Conservation (phyloP, 768 basidiomycete genomes). For the Lactarius akahatsu region DNA sequence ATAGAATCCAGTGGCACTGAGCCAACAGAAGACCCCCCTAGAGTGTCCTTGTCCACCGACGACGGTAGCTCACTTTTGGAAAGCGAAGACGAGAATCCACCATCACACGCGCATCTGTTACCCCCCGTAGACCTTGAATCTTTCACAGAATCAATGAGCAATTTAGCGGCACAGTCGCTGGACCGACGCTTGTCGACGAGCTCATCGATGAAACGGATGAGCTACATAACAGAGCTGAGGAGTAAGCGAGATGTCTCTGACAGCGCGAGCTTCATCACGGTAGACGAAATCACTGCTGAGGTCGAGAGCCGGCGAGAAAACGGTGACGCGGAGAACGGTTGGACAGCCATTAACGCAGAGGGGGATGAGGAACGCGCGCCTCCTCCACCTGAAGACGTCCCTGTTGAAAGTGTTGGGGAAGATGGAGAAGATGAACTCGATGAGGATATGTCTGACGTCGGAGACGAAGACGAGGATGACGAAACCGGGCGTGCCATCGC, state of each 20-base stretch:
- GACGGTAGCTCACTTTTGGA: conserved; percentile 68
- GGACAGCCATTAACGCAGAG: conserved; percentile 66
- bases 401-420: conserved; percentile 47
- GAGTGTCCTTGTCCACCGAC: conserved; percentile 73
- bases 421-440: conserved; percentile 45
- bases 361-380: conserved; percentile 40
- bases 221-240: conserved; percentile 77
- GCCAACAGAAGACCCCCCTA: conserved; percentile 52
- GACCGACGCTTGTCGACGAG: conserved; percentile 44
- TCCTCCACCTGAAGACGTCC: conserved; percentile 35
- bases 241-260: conserved; percentile 84
- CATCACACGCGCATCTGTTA: conserved; percentile 55
- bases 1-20: conserved; percentile 28
- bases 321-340: conserved; percentile 55
- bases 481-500: conserved; percentile 54
- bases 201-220: conserved; percentile 59
- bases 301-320: conserved; percentile 74
- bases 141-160: conserved; percentile 74
- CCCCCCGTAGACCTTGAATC: conserved; percentile 79
- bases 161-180: conserved; percentile 41
- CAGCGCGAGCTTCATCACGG: conserved; percentile 88
- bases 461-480: conserved; percentile 46
- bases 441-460: conserved; percentile 41
- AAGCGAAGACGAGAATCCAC: conserved; percentile 44
- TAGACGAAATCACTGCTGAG: conserved; percentile 97